Evolutionary conservation across 257 asterid genomes (phyloP).

Genomic region (Ballota nigra): DNA sequence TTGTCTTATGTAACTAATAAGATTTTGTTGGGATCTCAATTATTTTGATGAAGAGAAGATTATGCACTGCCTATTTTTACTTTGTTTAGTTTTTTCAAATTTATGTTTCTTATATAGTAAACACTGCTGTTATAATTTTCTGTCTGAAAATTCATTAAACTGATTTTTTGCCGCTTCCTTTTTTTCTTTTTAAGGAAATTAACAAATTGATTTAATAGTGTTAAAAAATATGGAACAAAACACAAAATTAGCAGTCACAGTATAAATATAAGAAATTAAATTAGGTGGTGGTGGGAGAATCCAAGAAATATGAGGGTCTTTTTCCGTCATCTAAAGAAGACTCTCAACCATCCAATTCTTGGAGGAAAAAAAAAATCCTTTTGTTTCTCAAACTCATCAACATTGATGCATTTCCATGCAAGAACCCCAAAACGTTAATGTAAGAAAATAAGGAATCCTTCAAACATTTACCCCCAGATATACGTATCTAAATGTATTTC

Average conservation of each 20-base stretch:
- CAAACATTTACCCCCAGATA: neutral
- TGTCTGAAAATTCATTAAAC: too few relatives aligned
- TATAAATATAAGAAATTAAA: neutral
- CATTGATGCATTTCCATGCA: neutral
- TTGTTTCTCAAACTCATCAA: constrained; percentile 22
- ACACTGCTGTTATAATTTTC: too few relatives aligned
- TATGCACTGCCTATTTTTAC: neutral
- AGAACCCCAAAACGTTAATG: neutral
- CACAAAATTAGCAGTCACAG: too few relatives aligned
- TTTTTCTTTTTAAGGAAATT: too few relatives aligned
- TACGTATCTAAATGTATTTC: neutral
- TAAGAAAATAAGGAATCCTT: neutral
- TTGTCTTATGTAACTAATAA: neutral
- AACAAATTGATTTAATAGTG: too few relatives aligned
- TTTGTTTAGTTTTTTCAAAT: too few relatives aligned
- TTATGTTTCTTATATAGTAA: too few relatives aligned
- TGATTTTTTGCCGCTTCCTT: too few relatives aligned
- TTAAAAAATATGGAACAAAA: too few relatives aligned
- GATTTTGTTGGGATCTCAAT: neutral
- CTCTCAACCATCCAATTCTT: constrained; percentile 24
- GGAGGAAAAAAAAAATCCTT: neutral
- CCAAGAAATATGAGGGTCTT: neutral
- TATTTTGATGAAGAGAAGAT: neutral
- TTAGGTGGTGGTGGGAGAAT: constrained; percentile 3
- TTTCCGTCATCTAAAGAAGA: neutral